phyloP scores from a whole-genome alignment of 495 filamentous ascomycete species.

The Penicillium coprophilum region DNA sequence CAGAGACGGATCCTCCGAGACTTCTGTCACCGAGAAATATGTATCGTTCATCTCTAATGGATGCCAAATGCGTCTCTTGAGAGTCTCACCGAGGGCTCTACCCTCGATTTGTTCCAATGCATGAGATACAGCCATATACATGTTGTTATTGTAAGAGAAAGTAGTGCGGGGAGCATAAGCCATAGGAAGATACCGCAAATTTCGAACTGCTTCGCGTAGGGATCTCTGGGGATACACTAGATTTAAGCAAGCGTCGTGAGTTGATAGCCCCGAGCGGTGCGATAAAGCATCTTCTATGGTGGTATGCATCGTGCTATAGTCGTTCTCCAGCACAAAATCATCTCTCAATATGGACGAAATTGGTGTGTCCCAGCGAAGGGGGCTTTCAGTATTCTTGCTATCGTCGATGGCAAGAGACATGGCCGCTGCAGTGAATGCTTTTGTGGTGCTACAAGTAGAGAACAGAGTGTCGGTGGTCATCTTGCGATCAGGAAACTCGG shows the following conservation, averaged over 20 bases:
- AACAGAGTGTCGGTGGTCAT: constrained; percentile 45
- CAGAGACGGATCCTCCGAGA: constrained; percentile 9
- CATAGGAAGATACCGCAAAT: constrained; percentile 45
- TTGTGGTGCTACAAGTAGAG: constrained; percentile 51
- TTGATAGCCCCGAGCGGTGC: constrained; percentile 50
- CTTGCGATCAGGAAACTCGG: constrained; percentile 32
- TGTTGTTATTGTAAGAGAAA: constrained; percentile 55
- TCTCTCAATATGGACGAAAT: constrained; percentile 47
- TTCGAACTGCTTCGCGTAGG: constrained; percentile 34
- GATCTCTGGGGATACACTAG: constrained; percentile 16
- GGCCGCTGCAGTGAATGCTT: constrained; percentile 53
- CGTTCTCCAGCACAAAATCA: constrained; percentile 51
- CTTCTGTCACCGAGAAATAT: constrained; percentile 36
- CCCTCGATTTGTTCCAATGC: constrained; percentile 33
- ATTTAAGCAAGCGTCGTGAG: constrained; percentile 36
- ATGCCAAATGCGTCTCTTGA: constrained; percentile 45
- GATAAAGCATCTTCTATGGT: constrained; percentile 54
- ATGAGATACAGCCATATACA: constrained; percentile 49
- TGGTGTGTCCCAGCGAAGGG: constrained; percentile 49
- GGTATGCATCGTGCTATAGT: constrained; percentile 42
- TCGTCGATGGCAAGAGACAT: constrained; percentile 47
- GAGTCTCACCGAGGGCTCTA: constrained; percentile 39
- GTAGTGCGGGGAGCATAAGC: constrained; percentile 37
- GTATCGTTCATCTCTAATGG: constrained; percentile 50
- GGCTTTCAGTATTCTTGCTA: constrained; percentile 20